These are phyloP conservation scores for Ilex asprella DNA, from an alignment of 257 asterid species.

Conservation along the genomic window DNA sequence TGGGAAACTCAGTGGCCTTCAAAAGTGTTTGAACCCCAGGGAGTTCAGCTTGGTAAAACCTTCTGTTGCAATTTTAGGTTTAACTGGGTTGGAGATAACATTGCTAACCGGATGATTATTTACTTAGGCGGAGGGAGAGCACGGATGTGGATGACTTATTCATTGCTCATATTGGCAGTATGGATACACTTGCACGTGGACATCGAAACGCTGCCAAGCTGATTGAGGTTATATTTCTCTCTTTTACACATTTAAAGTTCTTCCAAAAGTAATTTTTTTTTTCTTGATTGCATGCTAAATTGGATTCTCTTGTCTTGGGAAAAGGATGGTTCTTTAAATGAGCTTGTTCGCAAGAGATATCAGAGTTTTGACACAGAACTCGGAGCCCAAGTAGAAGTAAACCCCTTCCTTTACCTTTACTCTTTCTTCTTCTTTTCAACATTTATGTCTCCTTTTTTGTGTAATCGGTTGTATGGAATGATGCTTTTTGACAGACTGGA, in stretches of 20 bases:
- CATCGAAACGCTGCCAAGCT: slow-evolving; percentile 86
- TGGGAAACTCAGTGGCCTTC: no score
- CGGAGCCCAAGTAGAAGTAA: slow-evolving; percentile 80
- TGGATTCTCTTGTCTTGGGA: neutral
- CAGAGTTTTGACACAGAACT: slow-evolving; percentile 76
- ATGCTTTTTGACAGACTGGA: slow-evolving; percentile 54
- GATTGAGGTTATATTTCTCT: slow-evolving; percentile 43
- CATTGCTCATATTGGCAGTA: slow-evolving; percentile 90
- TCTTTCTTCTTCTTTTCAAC: neutral
- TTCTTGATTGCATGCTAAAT: neutral
- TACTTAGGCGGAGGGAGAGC: slow-evolving; percentile 89
- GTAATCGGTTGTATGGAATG: neutral
- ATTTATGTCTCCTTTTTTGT: neutral
- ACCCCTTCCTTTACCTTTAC: neutral
- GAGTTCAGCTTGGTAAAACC: no score
- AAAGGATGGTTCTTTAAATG: slow-evolving; percentile 68
- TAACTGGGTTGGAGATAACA: no score
- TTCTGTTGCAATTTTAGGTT: no score
- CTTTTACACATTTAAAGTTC: neutral
- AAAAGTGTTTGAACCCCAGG: no score
- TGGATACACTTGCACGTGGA: slow-evolving; percentile 96
- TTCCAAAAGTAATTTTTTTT: no score
- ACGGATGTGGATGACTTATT: slow-evolving; percentile 92
- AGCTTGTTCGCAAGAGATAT: slow-evolving; percentile 78
- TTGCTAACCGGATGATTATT: neutral